These are phyloP conservation scores for Sporisorium sorghi DNA, from an alignment of 1,284 basidiomycete genomes.

Conservation along the genomic window DNA sequence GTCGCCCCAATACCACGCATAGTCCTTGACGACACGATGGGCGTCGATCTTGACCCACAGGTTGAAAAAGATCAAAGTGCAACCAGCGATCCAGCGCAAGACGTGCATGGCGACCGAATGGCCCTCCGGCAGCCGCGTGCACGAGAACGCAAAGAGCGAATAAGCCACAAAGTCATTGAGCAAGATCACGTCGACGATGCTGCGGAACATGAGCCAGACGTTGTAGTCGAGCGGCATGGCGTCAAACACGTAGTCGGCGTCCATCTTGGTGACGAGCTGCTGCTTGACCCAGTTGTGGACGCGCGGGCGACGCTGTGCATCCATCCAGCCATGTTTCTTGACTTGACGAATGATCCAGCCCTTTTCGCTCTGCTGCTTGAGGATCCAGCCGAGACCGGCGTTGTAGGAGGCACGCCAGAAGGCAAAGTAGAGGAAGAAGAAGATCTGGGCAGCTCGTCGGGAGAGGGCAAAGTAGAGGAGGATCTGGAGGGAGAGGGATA, in stretches of 20 bases:
- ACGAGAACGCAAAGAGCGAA: constrained; percentile 85
- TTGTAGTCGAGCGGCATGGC: constrained; percentile 65
- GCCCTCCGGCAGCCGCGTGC: constrained; percentile 79
- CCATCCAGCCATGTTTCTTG: constrained; percentile 85
- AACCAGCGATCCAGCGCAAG: constrained; percentile 86
- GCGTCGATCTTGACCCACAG: constrained; percentile 99
- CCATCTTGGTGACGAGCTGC: constrained; percentile 91
- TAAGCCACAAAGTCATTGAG: constrained; percentile 91
- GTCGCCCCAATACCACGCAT: constrained; percentile 93
- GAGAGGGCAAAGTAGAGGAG: constrained; percentile 77
- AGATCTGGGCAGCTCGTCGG: constrained; percentile 70
- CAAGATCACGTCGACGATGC: constrained; percentile 92
- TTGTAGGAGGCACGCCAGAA: constrained; percentile 95
- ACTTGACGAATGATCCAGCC: constrained; percentile 90
- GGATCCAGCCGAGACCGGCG: constrained; percentile 89
- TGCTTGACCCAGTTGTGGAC: constrained; percentile 84
- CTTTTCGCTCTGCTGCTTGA: constrained; percentile 92
- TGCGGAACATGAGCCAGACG: constrained; percentile 88
- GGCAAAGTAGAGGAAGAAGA: constrained; percentile 87
- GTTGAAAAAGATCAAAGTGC: constrained; percentile 90
- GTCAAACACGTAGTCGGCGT: constrained; percentile 89
- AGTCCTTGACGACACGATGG: constrained; percentile 90
- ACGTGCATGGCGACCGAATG: constrained; percentile 81
- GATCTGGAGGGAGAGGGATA: constrained; percentile 81
- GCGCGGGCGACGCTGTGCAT: constrained; percentile 76